Conservation (phyloP, 305 asterid species). For the Fraxinus albicans region DNA sequence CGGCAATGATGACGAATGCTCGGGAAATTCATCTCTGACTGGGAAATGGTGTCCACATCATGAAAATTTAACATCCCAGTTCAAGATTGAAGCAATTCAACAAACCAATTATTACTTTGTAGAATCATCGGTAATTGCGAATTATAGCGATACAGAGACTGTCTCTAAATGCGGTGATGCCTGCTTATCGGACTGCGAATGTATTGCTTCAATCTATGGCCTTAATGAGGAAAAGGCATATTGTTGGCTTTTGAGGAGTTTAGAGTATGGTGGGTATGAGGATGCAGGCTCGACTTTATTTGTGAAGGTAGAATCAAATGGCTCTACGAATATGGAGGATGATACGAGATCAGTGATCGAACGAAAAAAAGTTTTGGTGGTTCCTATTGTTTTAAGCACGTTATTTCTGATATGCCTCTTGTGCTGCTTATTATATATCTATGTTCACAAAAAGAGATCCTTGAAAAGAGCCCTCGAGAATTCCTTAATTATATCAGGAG, state of each 20-base stretch:
- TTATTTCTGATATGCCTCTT: slow-evolving; percentile 54
- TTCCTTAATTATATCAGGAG: slow-evolving; percentile 65
- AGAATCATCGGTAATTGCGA: slow-evolving; percentile 66
- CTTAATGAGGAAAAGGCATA: slow-evolving; percentile 73
- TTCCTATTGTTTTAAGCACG: slow-evolving; percentile 80
- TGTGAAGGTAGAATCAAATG: slow-evolving; percentile 61
- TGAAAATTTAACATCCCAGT: slow-evolving; percentile 42
- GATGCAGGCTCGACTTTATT: slow-evolving; percentile 74
- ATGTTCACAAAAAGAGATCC: slow-evolving; percentile 46
- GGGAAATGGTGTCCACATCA: slow-evolving; percentile 55
- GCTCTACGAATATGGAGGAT: slow-evolving; percentile 19
- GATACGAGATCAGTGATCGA: slow-evolving; percentile 25
- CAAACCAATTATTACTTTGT: slow-evolving; percentile 69
- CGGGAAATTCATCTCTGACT: slow-evolving; percentile 36
- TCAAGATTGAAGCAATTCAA: slow-evolving; percentile 46
- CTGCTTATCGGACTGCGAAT: slow-evolving; percentile 69
- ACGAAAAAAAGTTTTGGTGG: slow-evolving; percentile 52
- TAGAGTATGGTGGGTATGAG: slow-evolving; percentile 83
- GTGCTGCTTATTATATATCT: slow-evolving; percentile 49
- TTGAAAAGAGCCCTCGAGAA: slow-evolving; percentile 60
- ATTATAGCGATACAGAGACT: slow-evolving; percentile 63
- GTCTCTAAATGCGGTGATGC: slow-evolving; percentile 76
- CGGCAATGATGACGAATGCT: slow-evolving; percentile 30
- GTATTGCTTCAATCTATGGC: slow-evolving; percentile 80
- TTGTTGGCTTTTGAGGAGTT: slow-evolving; percentile 67